phyloP scores from a whole-genome alignment of 805 yeast species.

The Tetrapisispora iriomotensis region DNA sequence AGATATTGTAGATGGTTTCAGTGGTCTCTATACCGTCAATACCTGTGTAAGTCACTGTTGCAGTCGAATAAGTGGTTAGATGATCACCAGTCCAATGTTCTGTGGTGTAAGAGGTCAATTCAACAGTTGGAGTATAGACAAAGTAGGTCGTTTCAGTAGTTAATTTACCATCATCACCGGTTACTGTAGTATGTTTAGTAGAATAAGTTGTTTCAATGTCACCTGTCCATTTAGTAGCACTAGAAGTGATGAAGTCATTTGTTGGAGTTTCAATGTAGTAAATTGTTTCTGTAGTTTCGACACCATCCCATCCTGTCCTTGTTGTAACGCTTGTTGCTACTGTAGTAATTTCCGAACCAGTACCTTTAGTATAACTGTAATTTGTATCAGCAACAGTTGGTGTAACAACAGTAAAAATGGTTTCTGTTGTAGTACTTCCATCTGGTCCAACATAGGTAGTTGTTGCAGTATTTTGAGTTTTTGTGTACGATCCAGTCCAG shows the following conservation, averaged over 20 bases:
- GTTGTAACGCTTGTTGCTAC: not conserved
- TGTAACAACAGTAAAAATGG: not conserved
- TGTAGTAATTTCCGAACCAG: not conserved
- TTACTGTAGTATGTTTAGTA: not conserved
- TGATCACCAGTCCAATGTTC: not conserved
- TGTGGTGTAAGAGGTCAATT: not conserved
- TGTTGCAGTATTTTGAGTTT: not conserved
- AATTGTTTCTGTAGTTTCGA: slow-evolving; percentile 2
- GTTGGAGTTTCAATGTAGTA: slow-evolving; percentile 3
- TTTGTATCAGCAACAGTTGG: slow-evolving; percentile 1
- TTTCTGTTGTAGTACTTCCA: not conserved
- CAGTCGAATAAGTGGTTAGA: not conserved
- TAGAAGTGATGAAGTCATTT: not conserved
- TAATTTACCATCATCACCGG: slow-evolving; percentile 4
- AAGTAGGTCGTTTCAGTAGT: slow-evolving; percentile 4
- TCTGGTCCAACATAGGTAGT: slow-evolving; percentile 1
- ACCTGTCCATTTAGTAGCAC: slow-evolving; percentile 1
- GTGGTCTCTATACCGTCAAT: slow-evolving; percentile 3
- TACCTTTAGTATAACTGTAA: not conserved
- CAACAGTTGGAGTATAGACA: slow-evolving; percentile 1
- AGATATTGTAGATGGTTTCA: not conserved
- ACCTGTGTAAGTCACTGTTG: not conserved
- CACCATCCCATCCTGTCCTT: not conserved
- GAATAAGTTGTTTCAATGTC: not conserved
- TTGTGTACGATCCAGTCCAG: slow-evolving; percentile 1